Base-by-base conservation (phyloP, 495 filamentous ascomycete genomes). In the Penicillium longicatenatum region DNA sequence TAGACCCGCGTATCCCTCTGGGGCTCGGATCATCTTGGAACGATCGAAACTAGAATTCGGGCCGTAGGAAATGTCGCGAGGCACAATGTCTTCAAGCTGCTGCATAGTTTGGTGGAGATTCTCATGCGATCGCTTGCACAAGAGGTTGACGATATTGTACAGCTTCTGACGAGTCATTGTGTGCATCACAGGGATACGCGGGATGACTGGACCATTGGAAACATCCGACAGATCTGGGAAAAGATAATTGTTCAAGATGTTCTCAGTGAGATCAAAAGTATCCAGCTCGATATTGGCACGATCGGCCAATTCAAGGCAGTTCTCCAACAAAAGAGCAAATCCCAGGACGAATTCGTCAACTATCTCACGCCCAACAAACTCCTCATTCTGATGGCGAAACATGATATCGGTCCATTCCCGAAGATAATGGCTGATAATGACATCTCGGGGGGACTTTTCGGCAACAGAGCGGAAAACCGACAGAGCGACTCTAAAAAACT, bases 1-100 rank as follows among this genome's bases (percentile, higher is more conserved):
- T 3, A 99, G 72, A 3, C 94, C 94, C 17, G 90, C 85, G 65
- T 95, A 93, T 24, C 90, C 90, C 42, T 86, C 87, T 14, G 82
- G 70, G 1, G 90, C 86, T 57, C 91, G 83, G 31, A 94, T 84
- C 55, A 84, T 83, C 63, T 87, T 87, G 17, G 73, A 66, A 47
- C 90, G 75, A 58, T 95, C 86, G 57, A 89, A 84, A 55, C 71
- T 70, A 67, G 81, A 84, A 6, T 70, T 77, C 17, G 39, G 26
- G 47, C 43, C n/a, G 35, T 51, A 60, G 62, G 50, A 54, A 65
- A 63, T 58, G 71, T 79, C 77, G 66, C 75, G 73, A 24, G 80
- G 75, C 44, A 80, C 75, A 35, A 92, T 66, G 17, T 76, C 75
- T 30, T 77, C 67, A 29, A 92, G 64, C 17, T 81, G 68, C 16